Conservation (phyloP, 805 yeast species). For the Wickerhamia fluorescens region DNA sequence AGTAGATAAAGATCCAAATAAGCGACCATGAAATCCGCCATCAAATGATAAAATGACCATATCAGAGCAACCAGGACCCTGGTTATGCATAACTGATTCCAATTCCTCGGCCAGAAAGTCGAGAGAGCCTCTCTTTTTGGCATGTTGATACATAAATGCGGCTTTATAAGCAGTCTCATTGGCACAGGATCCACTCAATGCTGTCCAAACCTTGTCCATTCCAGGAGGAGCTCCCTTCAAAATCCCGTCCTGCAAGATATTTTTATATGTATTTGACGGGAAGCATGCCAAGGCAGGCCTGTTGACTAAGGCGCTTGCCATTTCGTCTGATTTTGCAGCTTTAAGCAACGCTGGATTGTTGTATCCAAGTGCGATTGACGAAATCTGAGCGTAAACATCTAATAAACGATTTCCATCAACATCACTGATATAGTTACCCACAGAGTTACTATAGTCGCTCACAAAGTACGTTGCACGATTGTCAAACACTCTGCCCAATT, state of each 20-base stretch:
- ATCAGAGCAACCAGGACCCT: slow-evolving; percentile 47
- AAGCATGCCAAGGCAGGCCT: slow-evolving; percentile 41
- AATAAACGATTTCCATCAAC: slow-evolving; percentile 35
- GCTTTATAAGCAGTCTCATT: slow-evolving; percentile 69
- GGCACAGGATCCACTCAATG: slow-evolving; percentile 62
- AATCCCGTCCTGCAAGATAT: slow-evolving; percentile 42
- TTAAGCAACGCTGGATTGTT: slow-evolving; percentile 34
- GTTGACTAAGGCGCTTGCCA: slow-evolving; percentile 35
- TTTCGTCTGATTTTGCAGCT: slow-evolving; percentile 33
- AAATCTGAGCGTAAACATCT: slow-evolving; percentile 37
- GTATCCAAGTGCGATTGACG: slow-evolving; percentile 39
- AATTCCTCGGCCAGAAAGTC: slow-evolving; percentile 43
- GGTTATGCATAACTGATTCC: slow-evolving; percentile 42
- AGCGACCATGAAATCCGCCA: slow-evolving; percentile 50
- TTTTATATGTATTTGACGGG: slow-evolving; percentile 30
- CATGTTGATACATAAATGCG: slow-evolving; percentile 58
- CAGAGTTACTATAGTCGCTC: slow-evolving; percentile 30
- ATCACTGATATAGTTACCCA: slow-evolving; percentile 37
- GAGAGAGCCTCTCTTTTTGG: slow-evolving; percentile 42
- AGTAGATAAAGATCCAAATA: slow-evolving; percentile 49
- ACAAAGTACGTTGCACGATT: slow-evolving; percentile 38
- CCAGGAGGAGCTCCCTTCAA: slow-evolving; percentile 63
- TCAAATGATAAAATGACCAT: slow-evolving; percentile 48
- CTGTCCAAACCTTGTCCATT: slow-evolving; percentile 54
- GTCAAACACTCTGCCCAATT: slow-evolving; percentile 32